Conservation (phyloP, 257 asterid genomes). For the Craterostigma plantagineum region DNA sequence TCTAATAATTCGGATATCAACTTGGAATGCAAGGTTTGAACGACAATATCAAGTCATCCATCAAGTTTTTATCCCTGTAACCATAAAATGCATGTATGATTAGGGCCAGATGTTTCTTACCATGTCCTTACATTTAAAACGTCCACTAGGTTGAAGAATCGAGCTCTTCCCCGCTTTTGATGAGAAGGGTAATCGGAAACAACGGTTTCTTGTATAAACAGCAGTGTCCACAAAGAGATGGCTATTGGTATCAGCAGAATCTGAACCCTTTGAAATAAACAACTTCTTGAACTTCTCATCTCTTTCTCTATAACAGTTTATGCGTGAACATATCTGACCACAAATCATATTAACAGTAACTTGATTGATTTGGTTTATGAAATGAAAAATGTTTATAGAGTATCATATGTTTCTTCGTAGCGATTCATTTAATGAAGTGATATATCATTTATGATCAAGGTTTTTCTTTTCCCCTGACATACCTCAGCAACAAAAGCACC, state of each 20-base stretch:
- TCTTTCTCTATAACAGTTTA: conserved; percentile 32
- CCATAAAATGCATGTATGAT: background rate
- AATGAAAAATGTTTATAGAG: too few relatives aligned
- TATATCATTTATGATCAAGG: too few relatives aligned
- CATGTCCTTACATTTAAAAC: conserved; percentile 76
- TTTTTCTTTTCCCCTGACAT: conserved; percentile 8
- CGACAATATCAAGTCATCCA: too few relatives aligned
- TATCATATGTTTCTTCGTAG: too few relatives aligned
- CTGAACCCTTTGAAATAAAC: conserved; percentile 50
- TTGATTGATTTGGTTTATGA: too few relatives aligned
- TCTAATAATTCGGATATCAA: background rate
- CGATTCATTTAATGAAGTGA: too few relatives aligned
- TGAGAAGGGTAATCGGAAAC: conserved; percentile 81
- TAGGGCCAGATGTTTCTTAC: conserved; percentile 23
- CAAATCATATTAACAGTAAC: background rate
- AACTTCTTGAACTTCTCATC: conserved; percentile 44
- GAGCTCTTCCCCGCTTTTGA: conserved; percentile 89
- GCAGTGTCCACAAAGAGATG: conserved; percentile 85
- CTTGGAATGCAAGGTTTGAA: too few relatives aligned
- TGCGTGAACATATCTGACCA: conserved; percentile 68
- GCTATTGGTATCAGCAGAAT: conserved; percentile 20
- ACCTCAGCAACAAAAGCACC: conserved; percentile 97
- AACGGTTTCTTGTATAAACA: conserved; percentile 88
- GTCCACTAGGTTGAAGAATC: conserved; percentile 75
- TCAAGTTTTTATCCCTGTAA: conserved; percentile 5